phyloP scores from a whole-genome alignment of 2,329 filamentous ascomycete species.

The Aspergillus sp. region DNA sequence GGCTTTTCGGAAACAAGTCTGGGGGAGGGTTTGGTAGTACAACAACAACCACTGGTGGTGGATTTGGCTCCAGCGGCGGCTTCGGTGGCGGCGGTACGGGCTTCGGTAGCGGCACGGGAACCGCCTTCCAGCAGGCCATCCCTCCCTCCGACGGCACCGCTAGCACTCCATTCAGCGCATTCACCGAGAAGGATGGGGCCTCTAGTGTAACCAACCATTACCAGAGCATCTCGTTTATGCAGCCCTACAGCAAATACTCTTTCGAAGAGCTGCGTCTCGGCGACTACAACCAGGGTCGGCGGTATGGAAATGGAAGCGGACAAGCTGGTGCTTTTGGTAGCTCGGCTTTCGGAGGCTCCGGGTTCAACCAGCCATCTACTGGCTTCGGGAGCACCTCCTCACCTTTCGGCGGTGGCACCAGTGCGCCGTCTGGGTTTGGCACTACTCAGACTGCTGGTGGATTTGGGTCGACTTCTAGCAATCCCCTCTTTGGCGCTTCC shows the following conservation, averaged over 20 bases:
- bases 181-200: constrained; percentile 44
- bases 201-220: constrained; percentile 43
- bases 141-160: constrained; percentile 46
- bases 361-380: constrained; percentile 44
- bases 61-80: constrained; percentile 30
- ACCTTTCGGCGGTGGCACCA: constrained; percentile 38
- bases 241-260: constrained; percentile 73
- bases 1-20: constrained; percentile 23
- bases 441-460: constrained; percentile 38
- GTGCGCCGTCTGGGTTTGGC: constrained; percentile 44
- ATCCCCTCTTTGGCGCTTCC: constrained; percentile 43
- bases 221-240: constrained; percentile 49
- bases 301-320: constrained; percentile 77
- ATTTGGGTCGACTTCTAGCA: constrained; percentile 32
- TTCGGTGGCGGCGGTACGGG: constrained; percentile 25
- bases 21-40: constrained; percentile 17
- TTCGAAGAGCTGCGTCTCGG: constrained; percentile 76
- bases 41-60: constrained; percentile 19
- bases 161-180: constrained; percentile 43
- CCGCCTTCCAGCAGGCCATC: constrained; percentile 39
- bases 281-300: constrained; percentile 85
- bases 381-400: constrained; percentile 46
- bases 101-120: constrained; percentile 39
- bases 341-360: constrained; percentile 52
- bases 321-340: constrained; percentile 79